Evolutionary conservation across 768 basidiomycete species (phyloP).

Genomic region (Lactifluus subvellereus): DNA sequence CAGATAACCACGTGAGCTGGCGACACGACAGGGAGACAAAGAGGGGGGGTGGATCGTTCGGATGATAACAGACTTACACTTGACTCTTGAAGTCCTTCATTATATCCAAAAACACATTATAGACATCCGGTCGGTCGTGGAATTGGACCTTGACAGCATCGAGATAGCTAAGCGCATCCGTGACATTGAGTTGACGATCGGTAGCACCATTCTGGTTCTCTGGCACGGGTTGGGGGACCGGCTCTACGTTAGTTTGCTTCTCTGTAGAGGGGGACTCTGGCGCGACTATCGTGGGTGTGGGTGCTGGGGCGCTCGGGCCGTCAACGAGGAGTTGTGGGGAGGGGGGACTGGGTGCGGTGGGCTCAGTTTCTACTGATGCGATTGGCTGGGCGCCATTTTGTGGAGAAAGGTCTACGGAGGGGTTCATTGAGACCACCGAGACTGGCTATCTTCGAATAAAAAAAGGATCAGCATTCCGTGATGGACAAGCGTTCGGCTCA

Average conservation of each 20-base stretch:
- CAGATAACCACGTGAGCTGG: constrained; percentile 1
- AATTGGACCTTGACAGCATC: constrained; percentile 62
- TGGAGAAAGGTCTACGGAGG: background rate
- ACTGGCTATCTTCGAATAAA: background rate
- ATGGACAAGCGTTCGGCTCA: background rate
- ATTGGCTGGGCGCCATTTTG: constrained; percentile 1
- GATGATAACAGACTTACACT: constrained; percentile 33
- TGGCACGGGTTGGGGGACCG: background rate
- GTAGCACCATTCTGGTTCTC: constrained; percentile 12
- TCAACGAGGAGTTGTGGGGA: constrained; percentile 1
- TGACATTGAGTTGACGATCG: constrained; percentile 51
- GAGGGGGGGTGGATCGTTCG: background rate
- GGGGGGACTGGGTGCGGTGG: background rate
- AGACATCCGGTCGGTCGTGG: constrained; percentile 52
- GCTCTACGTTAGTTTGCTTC: background rate
- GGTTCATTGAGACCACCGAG: background rate
- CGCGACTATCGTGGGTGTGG: background rate
- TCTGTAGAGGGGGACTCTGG: background rate
- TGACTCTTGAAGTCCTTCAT: constrained; percentile 77
- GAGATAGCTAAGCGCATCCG: constrained; percentile 57
- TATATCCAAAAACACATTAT: constrained; percentile 59
- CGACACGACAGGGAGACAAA: background rate
- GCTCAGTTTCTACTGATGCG: background rate
- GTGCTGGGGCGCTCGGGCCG: background rate
- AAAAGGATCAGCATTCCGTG: background rate